Conservation (phyloP, 2,329 filamentous ascomycete genomes). For the Podosphaera xanthii region DNA sequence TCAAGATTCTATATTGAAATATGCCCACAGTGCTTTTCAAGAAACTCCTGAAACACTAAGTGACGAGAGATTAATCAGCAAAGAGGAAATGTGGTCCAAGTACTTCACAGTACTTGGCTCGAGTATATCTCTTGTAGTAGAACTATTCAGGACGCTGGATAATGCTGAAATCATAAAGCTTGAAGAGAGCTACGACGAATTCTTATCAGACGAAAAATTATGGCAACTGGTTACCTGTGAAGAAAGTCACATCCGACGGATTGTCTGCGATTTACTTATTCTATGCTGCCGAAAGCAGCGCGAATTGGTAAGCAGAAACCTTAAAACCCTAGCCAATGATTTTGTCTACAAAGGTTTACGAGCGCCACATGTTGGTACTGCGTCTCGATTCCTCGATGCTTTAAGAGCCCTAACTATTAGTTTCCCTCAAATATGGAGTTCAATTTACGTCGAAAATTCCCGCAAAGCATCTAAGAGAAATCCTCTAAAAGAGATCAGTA, state of each 20-base stretch:
- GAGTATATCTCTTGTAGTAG: constrained; percentile 30
- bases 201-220: constrained; percentile 37
- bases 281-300: constrained; percentile 24
- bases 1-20: constrained; percentile 59
- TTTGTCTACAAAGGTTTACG: constrained; percentile 56
- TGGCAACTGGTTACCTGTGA: constrained; percentile 44
- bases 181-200: constrained; percentile 35
- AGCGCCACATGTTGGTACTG: constrained; percentile 49
- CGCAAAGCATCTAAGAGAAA: not conserved
- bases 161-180: constrained; percentile 34
- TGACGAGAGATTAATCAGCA: constrained; percentile 64
- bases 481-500: constrained; percentile 32
- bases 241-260: constrained; percentile 29
- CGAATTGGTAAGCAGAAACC: constrained; percentile 24
- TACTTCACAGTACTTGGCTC: constrained; percentile 50
- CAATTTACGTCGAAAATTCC: constrained; percentile 30
- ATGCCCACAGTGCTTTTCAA: constrained; percentile 54
- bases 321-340: constrained; percentile 27
- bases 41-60: constrained; percentile 69
- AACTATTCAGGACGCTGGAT: constrained; percentile 27
- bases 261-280: constrained; percentile 27
- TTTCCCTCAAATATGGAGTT: constrained; percentile 53
- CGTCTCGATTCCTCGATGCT: constrained; percentile 44
- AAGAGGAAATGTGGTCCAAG: constrained; percentile 69
- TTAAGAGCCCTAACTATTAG: constrained; percentile 40